Evolutionary conservation across 257 asterid genomes (phyloP).

Genomic region (Catharanthus roseus): DNA sequence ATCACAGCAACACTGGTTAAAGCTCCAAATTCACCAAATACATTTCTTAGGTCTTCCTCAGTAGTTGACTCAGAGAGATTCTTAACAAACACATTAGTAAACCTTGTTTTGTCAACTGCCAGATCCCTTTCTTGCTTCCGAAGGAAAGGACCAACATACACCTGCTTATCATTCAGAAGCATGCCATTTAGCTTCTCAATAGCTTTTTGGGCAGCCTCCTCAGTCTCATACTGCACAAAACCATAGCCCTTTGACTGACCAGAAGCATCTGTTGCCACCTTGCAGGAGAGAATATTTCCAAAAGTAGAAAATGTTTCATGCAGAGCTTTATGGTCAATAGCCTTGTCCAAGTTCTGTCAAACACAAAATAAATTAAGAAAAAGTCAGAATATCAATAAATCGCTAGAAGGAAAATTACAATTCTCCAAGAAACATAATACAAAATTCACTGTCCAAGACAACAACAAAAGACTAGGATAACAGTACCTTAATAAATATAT

Average conservation of each 20-base stretch:
- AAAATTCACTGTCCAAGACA: background rate
- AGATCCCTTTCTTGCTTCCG: conserved; percentile 86
- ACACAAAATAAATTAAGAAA: background rate
- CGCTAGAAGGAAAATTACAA: background rate
- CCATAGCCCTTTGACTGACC: conserved; percentile 90
- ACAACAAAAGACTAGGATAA: conserved; percentile 1
- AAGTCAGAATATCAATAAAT: background rate
- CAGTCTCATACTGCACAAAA: conserved; percentile 76
- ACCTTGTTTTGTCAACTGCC: conserved; percentile 54
- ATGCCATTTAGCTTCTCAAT: conserved; percentile 84
- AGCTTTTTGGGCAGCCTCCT: conserved; percentile 83
- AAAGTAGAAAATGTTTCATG: conserved; percentile 82
- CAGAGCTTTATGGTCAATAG: conserved; percentile 84
- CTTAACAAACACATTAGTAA: conserved; percentile 83
- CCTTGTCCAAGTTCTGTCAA: conserved; percentile 80
- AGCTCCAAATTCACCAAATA: conserved; percentile 64
- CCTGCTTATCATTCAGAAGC: conserved; percentile 84
- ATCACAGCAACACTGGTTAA: conserved; percentile 66
- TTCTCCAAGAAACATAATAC: background rate
- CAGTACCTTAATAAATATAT: conserved; percentile 79
- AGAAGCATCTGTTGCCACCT: conserved; percentile 62
- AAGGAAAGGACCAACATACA: conserved; percentile 75
- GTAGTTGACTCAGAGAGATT: conserved; percentile 66
- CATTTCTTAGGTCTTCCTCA: conserved; percentile 62
- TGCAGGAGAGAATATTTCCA: conserved; percentile 79